Conservation (phyloP, 768 basidiomycete species). For the Psilocybe sp. region DNA sequence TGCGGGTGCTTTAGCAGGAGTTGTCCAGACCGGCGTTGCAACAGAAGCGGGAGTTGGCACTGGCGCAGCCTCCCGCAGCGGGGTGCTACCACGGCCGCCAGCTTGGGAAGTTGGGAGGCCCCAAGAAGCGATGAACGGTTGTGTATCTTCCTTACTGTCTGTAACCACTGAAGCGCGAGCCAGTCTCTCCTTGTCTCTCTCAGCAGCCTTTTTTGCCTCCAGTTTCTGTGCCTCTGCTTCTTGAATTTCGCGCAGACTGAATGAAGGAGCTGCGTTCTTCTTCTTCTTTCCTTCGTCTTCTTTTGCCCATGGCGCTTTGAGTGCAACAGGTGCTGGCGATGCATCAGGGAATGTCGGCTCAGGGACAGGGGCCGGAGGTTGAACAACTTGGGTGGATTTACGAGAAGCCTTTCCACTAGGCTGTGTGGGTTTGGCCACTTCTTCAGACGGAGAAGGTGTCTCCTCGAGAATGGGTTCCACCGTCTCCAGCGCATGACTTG, state of each 20-base stretch:
- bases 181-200: slow-evolving; percentile 67
- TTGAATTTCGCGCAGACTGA: slow-evolving; percentile 91
- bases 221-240: slow-evolving; percentile 84
- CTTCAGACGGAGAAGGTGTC: neutral
- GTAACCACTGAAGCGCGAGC: slow-evolving; percentile 40
- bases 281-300: slow-evolving; percentile 67
- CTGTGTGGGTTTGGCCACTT: neutral
- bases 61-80: slow-evolving; percentile 38
- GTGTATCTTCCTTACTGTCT: slow-evolving; percentile 51
- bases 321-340: slow-evolving; percentile 12
- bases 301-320: slow-evolving; percentile 64
- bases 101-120: slow-evolving; percentile 83
- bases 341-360: neutral
- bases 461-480: no score
- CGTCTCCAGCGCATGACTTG: no score
- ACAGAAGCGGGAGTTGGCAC: slow-evolving; percentile 25
- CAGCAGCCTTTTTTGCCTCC: slow-evolving; percentile 72
- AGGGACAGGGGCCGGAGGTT: neutral
- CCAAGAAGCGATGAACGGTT: slow-evolving; percentile 74
- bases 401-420: neutral
- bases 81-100: slow-evolving; percentile 42
- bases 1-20: slow-evolving; percentile 46
- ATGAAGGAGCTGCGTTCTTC: slow-evolving; percentile 38
- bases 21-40: slow-evolving; percentile 71
- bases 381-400: neutral